A percentile compares a stretch with the other conserved stretches of the same genome.
phyloP scores from a whole-genome alignment of 2,329 filamentous ascomycete genomes.

The Calycina marina region DNA sequence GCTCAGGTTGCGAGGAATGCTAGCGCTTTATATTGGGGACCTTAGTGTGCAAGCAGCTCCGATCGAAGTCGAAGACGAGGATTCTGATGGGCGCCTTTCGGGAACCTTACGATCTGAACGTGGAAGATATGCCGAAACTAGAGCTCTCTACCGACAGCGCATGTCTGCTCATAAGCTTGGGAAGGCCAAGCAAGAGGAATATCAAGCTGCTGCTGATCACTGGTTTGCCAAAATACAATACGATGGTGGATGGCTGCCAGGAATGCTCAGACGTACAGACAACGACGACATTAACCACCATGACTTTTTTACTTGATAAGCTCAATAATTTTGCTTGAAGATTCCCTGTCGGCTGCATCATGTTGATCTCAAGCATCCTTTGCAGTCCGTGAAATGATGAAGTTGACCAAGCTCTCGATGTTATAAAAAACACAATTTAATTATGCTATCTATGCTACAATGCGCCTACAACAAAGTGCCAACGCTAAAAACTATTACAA shows the following conservation, averaged over 20 bases:
- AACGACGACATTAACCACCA: too few species aligned
- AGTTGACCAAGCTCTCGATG: too few species aligned
- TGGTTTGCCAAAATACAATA: slow-evolving; percentile 26
- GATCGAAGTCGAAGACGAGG: slow-evolving; percentile 8
- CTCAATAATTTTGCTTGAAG: too few species aligned
- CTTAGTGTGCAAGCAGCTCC: slow-evolving; percentile 31
- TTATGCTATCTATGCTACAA: too few species aligned
- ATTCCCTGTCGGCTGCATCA: too few species aligned
- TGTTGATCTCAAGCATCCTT: too few species aligned
- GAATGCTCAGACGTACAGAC: too few species aligned
- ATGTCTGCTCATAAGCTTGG: slow-evolving; percentile 14
- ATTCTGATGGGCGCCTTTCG: slow-evolving; percentile 9
- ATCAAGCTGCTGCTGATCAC: slow-evolving; percentile 23
- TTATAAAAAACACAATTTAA: too few species aligned
- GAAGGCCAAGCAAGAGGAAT: slow-evolving; percentile 16
- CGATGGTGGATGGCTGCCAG: slow-evolving; percentile 11
- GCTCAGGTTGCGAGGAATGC: slow-evolving; percentile 56
- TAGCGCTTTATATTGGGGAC: slow-evolving; percentile 63
- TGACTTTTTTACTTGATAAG: too few species aligned
- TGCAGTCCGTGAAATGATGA: too few species aligned
- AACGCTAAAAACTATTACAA: too few species aligned
- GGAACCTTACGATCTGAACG: slow-evolving; percentile 6
- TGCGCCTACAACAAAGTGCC: too few species aligned
- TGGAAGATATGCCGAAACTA: slow-evolving; percentile 8
- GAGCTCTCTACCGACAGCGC: slow-evolving; percentile 12